Conservation (phyloP, 2,329 filamentous ascomycete genomes). For the Apiospora pterosperma region DNA sequence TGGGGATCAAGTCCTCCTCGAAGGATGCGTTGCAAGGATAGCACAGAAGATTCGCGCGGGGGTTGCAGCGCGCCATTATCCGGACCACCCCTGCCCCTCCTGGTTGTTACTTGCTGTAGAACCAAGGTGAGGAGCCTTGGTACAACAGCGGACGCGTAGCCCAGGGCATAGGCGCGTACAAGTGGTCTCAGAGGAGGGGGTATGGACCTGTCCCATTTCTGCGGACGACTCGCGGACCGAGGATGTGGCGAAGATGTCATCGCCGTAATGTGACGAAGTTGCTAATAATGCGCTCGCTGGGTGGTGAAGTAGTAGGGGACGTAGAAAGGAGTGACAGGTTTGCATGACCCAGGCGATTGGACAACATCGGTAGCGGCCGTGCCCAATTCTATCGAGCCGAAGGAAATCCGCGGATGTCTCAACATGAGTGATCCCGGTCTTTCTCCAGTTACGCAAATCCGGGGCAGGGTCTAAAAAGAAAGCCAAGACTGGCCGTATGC, state of each 20-base stretch:
- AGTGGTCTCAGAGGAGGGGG: constrained; percentile 52
- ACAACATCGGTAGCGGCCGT: not conserved
- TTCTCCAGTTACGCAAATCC: not conserved
- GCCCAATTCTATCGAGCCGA: not conserved
- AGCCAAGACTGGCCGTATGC: not conserved
- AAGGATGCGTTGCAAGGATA: constrained; percentile 39
- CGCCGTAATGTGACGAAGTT: constrained; percentile 11
- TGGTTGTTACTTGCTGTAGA: constrained; percentile 43
- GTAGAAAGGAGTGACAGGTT: not conserved
- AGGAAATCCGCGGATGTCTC: not conserved
- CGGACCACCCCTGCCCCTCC: constrained; percentile 26
- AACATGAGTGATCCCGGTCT: not conserved
- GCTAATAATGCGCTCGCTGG: not conserved
- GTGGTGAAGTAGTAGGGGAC: not conserved
- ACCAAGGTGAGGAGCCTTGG: constrained; percentile 54
- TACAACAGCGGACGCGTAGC: constrained; percentile 56
- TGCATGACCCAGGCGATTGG: not conserved
- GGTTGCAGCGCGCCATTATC: constrained; percentile 18
- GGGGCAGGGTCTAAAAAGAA: not conserved
- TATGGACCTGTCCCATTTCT: constrained; percentile 31
- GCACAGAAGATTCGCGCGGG: constrained; percentile 24
- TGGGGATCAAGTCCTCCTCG: constrained; percentile 49
- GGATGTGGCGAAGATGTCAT: constrained; percentile 23
- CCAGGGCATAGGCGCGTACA: constrained; percentile 56
- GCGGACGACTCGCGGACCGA: constrained; percentile 13